Evolutionary conservation across 306 rosid genomes (phyloP), one percentile per base, ranked within the genome.

Genomic region (Ceratonia siliqua): DNA sequence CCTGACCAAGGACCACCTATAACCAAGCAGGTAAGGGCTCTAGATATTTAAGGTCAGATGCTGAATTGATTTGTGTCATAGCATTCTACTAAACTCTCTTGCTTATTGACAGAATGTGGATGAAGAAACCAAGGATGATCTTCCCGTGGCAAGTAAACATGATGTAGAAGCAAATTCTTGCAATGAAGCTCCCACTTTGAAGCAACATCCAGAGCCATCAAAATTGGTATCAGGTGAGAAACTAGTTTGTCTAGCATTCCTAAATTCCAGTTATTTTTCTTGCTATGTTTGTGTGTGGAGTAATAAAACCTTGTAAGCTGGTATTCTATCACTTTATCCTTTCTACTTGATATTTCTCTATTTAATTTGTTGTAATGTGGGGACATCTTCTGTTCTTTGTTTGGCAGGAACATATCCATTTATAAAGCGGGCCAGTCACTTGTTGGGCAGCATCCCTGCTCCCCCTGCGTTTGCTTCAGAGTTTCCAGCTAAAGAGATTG

Each of bases 401-500:
- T 55, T 72, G 24, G 79, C 85, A 91, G 98, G 68, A 50, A 78
- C 88, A 71, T 70, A 75, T 59, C 85, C 90, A 57, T 77, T 89
- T 73, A 65, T 79, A 50, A 84, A 88, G 76, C 79, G 64, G 20
- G 88, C 93, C 36, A 82, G 82, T 73, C 79, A 82, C 32, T 79
- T 83, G 84, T 62, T 94, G 81, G 91, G 89, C 53, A 70, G 79
- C 82, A 83, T 90, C 7, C 95, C 97, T 41, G 85, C 96, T 56
- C 83, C 96, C 43, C 96, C 96, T 15, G 99, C 96, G 63, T 87
- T 82, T 72, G 90, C 97, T 56, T 70, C 88, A 15, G 94, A 91
- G 86, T 84, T 88, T 54, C 91, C 97, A 15, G 1, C 95, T 12
- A 90, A 91, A 76, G 89, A 83, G 24, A 79, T 83, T 54, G 85